These are phyloP conservation scores for Vigna angularis DNA, from an alignment of 306 rosid species.

Conservation along the genomic window DNA sequence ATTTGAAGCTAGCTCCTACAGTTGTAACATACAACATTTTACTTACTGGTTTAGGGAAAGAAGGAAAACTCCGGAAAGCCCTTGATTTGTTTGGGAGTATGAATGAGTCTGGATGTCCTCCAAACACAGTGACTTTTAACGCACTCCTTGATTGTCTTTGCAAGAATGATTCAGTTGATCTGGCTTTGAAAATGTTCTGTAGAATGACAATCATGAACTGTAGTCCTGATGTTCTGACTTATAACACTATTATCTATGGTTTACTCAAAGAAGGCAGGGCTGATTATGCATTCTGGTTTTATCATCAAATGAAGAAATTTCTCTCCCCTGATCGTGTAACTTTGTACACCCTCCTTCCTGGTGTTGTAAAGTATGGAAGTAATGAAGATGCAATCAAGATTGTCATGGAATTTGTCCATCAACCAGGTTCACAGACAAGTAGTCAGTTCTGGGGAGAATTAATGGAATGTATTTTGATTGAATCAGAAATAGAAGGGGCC, in stretches of 20 bases:
- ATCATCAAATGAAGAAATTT: slow-evolving; percentile 92
- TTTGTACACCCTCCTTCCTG: slow-evolving; percentile 86
- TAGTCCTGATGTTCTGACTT: slow-evolving; percentile 82
- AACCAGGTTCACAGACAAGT: slow-evolving; percentile 49
- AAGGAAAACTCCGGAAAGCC: slow-evolving; percentile 66
- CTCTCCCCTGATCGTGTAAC: slow-evolving; percentile 86
- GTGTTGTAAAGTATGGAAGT: slow-evolving; percentile 65
- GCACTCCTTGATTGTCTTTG: slow-evolving; percentile 84
- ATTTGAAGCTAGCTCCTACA: slow-evolving; percentile 81
- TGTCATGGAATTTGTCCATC: slow-evolving; percentile 60
- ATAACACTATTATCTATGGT: slow-evolving; percentile 86
- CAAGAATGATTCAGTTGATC: slow-evolving; percentile 83
- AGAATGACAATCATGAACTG: slow-evolving; percentile 79
- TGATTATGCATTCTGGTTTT: slow-evolving; percentile 87
- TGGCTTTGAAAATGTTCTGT: slow-evolving; percentile 73
- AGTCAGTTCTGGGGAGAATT: slow-evolving; percentile 78
- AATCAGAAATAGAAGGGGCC: slow-evolving; percentile 65
- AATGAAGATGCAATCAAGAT: slow-evolving; percentile 72
- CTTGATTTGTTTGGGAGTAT: slow-evolving; percentile 76
- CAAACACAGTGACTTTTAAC: slow-evolving; percentile 81
- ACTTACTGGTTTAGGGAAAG: slow-evolving; percentile 85
- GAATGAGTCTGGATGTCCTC: slow-evolving; percentile 77
- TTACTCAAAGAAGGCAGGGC: slow-evolving; percentile 69
- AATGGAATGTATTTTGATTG: slow-evolving; percentile 72
- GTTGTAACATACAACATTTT: slow-evolving; percentile 93